Base-by-base conservation (phyloP, 2,329 filamentous ascomycete species). In the Colletotrichum siamense region DNA sequence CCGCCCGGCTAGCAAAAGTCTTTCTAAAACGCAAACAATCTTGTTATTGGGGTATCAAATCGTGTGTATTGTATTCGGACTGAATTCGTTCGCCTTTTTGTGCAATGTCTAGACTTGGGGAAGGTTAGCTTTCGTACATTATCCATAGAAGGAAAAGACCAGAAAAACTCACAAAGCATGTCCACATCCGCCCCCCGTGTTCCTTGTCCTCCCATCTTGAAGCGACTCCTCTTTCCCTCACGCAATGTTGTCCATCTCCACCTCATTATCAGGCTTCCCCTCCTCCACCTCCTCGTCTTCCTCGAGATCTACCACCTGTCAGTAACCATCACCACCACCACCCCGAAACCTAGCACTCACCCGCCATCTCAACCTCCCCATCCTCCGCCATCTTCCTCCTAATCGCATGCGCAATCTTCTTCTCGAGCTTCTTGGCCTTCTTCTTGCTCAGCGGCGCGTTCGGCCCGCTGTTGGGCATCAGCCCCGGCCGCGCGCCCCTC, bases 381-480 rank as follows among this genome's bases (percentile, higher is more conserved):
- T 87, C 87, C 2, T 82, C 86, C 77, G 87, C 89, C 81, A 87
- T 87, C 83, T 88, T 90, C 75, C 91, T 85, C 85, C 88, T 87
- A 71, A 91, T 72, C 22, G 89, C 90, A 78, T 91, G 85, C 3
- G 85, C 86, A 82, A 90, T 80, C 83, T 88, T 87, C 85, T 88
- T 87, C 81, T 92, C 88, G 49, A 92, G 73, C 87, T 92, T 92
- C 78, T 87, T 85, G 81, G 85, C 84, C 87, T 88, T 89, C 88
- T 92, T 92, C 64, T 83, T 83, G 83, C 90, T 91, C 39, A 91
- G 64, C 24, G 87, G 84, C 2, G 84, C 84, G 39, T 88, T 85
- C 0, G 91, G 90, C 0, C 91, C 91, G 83, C 89, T 91, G 16
- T 86, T 92, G 0, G 91, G 90, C 74, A 91, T 80, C 49, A 92